Evolutionary conservation across 352 stramenopile species (phyloP).

Genomic region (Phytophthora syringae): DNA sequence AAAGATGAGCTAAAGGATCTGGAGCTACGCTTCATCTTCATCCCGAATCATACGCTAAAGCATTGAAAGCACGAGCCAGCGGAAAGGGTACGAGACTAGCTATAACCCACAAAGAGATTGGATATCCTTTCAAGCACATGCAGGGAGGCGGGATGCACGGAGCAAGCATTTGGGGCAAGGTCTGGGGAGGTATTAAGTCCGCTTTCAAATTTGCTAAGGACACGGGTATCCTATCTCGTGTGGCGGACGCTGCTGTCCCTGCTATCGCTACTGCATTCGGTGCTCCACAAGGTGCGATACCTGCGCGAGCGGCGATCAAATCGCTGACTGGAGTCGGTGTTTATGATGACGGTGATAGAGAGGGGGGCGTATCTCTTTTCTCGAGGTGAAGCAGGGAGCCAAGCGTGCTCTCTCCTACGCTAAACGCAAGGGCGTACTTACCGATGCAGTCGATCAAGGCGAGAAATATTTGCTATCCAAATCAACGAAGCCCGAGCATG

Average conservation of each 20-base stretch:
- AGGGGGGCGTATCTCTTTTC: conserved; percentile 5
- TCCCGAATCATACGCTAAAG: conserved; percentile 16
- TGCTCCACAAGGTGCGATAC: too few species aligned
- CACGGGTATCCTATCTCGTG: too few species aligned
- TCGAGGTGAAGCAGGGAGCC: conserved; percentile 9
- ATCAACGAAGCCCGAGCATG: too few species aligned
- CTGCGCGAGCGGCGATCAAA: too few species aligned
- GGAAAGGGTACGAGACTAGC: background rate
- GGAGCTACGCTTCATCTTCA: conserved; percentile 14
- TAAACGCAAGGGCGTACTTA: conserved; percentile 20
- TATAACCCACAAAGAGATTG: conserved; percentile 6
- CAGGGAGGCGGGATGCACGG: too few species aligned
- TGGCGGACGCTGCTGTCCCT: too few species aligned
- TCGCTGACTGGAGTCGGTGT: conserved; percentile 17
- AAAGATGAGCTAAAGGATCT: conserved; percentile 4
- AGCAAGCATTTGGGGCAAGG: conserved; percentile 16
- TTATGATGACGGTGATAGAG: conserved; percentile 13
- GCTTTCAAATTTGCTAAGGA: too few species aligned
- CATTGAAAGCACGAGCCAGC: background rate
- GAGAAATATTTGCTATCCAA: conserved; percentile 17
- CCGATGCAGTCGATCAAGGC: conserved; percentile 7
- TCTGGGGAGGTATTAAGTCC: conserved; percentile 25
- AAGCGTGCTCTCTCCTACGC: conserved; percentile 9
- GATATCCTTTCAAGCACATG: background rate
- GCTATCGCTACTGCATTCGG: too few species aligned